These are phyloP conservation scores for Dioscorea cayenensis DNA, from an alignment of 116 monocot genomes.

Conservation along the genomic window DNA sequence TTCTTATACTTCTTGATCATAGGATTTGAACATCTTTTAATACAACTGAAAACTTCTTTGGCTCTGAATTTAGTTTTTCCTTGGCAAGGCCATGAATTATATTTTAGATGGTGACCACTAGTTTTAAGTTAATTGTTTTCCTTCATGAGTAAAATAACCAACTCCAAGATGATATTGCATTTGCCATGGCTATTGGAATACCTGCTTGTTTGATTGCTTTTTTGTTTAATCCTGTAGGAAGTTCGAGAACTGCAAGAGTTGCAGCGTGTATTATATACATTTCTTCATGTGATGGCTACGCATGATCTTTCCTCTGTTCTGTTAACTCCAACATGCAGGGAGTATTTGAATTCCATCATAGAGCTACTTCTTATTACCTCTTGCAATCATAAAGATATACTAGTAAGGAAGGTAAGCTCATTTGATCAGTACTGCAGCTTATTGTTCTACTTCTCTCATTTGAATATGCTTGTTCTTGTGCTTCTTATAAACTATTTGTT, in stretches of 20 bases:
- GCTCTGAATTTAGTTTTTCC: neutral
- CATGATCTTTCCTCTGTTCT: slow-evolving; percentile 79
- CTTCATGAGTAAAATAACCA: too few relatives aligned
- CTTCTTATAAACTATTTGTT: neutral
- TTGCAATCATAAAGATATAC: slow-evolving; percentile 71
- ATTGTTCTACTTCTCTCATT: neutral
- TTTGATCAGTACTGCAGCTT: neutral
- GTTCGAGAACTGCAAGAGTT: slow-evolving; percentile 86
- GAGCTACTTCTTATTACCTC: slow-evolving; percentile 63
- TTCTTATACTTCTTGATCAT: neutral
- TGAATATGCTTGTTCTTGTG: neutral
- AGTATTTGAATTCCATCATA: slow-evolving; percentile 61
- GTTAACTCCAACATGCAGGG: slow-evolving; percentile 51
- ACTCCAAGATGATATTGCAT: neutral
- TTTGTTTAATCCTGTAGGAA: slow-evolving; percentile 47
- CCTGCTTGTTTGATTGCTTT: neutral
- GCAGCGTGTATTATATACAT: slow-evolving; percentile 67
- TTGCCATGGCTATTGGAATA: neutral
- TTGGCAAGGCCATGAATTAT: too few relatives aligned
- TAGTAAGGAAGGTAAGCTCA: slow-evolving; percentile 64
- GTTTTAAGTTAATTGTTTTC: too few relatives aligned
- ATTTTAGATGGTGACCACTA: too few relatives aligned
- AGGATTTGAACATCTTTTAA: neutral
- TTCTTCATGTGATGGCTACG: slow-evolving; percentile 80
- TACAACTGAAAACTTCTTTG: neutral